These are phyloP conservation scores for Schoenoplectus tabernaemontani DNA, from an alignment of 202 grass and related monocot genomes.

Conservation along the genomic window DNA sequence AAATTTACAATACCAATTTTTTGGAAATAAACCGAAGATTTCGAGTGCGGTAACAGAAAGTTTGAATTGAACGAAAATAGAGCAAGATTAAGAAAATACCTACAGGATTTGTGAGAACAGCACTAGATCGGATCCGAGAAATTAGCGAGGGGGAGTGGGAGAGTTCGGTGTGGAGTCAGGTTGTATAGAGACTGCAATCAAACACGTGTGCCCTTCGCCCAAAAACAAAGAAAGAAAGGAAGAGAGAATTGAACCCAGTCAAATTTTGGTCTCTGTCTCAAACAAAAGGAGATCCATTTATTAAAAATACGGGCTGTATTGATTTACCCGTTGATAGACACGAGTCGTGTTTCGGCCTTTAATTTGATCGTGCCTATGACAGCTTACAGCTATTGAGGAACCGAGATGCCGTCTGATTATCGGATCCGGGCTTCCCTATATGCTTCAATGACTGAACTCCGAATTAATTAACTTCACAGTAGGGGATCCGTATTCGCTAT, in stretches of 20 bases:
- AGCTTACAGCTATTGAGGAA: too few relatives aligned
- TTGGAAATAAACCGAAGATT: too few relatives aligned
- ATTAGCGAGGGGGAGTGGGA: slow-evolving; percentile 4
- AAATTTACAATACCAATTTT: too few relatives aligned
- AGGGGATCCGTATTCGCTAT: too few relatives aligned
- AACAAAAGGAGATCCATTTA: background rate
- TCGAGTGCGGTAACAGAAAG: background rate
- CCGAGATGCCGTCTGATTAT: too few relatives aligned
- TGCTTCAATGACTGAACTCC: too few relatives aligned
- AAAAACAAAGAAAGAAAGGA: background rate
- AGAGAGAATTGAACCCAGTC: background rate
- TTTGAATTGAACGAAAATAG: background rate
- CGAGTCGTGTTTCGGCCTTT: too few relatives aligned
- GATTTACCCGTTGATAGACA: too few relatives aligned
- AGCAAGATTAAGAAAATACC: slow-evolving; percentile 5
- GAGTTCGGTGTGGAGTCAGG: background rate
- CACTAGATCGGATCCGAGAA: slow-evolving; percentile 19
- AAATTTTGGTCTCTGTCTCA: background rate
- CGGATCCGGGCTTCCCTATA: too few relatives aligned
- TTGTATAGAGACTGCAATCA: background rate
- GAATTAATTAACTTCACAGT: too few relatives aligned
- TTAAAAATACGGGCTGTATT: background rate
- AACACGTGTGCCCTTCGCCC: background rate
- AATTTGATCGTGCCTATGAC: too few relatives aligned
- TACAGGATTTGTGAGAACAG: background rate